These are phyloP conservation scores for Dactylis glomerata DNA, from an alignment of 176 grass and related monocot species.

Conservation along the genomic window DNA sequence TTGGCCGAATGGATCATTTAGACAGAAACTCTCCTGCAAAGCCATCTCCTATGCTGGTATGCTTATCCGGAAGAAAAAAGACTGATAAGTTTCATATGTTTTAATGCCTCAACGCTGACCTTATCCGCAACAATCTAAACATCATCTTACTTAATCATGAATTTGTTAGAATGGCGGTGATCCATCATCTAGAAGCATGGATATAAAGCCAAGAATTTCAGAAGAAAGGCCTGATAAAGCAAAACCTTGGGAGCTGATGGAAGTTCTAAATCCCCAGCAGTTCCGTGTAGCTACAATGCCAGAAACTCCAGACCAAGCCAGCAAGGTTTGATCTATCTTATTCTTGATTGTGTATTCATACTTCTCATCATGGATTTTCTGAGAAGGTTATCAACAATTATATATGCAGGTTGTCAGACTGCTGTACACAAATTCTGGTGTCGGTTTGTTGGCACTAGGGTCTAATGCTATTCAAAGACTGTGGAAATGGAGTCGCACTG, in stretches of 20 bases:
- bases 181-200: constrained; percentile 63
- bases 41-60: constrained; percentile 79
- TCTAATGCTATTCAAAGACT: constrained; percentile 90
- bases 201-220: constrained; percentile 72
- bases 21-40: constrained; percentile 93
- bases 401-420: constrained; percentile 78
- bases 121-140: constrained; percentile 25
- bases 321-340: constrained; percentile 53
- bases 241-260: constrained; percentile 66
- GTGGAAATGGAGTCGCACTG: constrained; percentile 83
- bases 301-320: constrained; percentile 70
- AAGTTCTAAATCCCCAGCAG: constrained; percentile 81
- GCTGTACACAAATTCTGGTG: constrained; percentile 89
- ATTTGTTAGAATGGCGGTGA: constrained; percentile 79
- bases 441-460: constrained; percentile 81
- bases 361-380: constrained; percentile 8
- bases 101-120: constrained; percentile 16
- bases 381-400: constrained; percentile 12
- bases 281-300: constrained; percentile 81
- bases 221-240: constrained; percentile 79
- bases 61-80: constrained; percentile 7
- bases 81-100: constrained; percentile 2
- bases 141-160: constrained; percentile 35
- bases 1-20: constrained; percentile 72
- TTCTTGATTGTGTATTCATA: constrained; percentile 19